Evolutionary conservation across 306 rosid species (phyloP).

Genomic region (Castanea mollissima): DNA sequence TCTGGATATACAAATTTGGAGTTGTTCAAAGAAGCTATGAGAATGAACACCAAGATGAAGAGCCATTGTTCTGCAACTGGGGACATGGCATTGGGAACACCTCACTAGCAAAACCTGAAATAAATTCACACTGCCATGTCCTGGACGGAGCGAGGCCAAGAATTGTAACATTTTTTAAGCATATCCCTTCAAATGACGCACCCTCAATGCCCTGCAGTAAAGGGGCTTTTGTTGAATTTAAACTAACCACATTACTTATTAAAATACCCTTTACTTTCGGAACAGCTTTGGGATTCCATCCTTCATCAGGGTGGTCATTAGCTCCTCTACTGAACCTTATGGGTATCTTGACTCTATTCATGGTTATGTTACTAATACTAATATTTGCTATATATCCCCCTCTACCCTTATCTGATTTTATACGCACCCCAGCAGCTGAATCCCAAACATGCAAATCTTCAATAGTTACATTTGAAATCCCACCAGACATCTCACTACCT

Average conservation of each 20-base stretch:
- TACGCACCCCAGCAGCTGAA: conserved; percentile 81
- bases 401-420: conserved; percentile 85
- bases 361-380: conserved; percentile 49
- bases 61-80: conserved; percentile 43
- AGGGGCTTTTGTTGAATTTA: conserved; percentile 76
- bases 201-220: conserved; percentile 67
- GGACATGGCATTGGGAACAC: conserved; percentile 80
- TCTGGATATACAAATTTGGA: not conserved
- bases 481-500: conserved; percentile 99
- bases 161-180: conserved; percentile 68
- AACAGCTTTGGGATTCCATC: conserved; percentile 89
- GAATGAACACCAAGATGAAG: conserved; percentile 46
- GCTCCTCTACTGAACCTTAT: conserved; percentile 88
- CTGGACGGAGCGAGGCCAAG: conserved; percentile 48
- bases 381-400: conserved; percentile 77
- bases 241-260: conserved; percentile 58
- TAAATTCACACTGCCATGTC: conserved; percentile 72
- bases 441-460: conserved; percentile 86
- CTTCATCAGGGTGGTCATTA: conserved; percentile 84
- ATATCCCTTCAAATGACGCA: conserved; percentile 61
- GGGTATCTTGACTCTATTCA: conserved; percentile 86
- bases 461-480: conserved; percentile 68
- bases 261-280: conserved; percentile 64
- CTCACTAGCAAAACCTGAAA: conserved; percentile 60
- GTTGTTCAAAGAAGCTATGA: conserved; percentile 8